Evolutionary conservation across 805 yeast species (phyloP).

Genomic region (Naumovozyma baii): DNA sequence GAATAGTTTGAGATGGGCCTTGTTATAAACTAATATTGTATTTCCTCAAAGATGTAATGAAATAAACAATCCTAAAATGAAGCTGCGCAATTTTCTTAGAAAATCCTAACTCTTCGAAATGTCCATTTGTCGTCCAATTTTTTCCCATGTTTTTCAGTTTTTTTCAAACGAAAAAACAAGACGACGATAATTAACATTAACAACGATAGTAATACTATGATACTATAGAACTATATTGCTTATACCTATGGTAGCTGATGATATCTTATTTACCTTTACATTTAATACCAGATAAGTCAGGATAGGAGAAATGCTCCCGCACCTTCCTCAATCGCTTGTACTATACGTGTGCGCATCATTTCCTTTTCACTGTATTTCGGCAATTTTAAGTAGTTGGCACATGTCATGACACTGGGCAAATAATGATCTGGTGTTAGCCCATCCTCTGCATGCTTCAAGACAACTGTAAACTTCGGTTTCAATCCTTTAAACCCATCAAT

Average conservation of each 20-base stretch:
- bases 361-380: slow-evolving; percentile 67
- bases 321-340: slow-evolving; percentile 77
- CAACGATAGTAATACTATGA: too few species aligned
- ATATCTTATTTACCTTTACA: too few species aligned
- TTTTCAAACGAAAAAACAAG: too few species aligned
- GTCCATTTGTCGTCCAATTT: not conserved
- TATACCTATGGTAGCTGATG: not conserved
- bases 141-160: not conserved
- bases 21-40: too few species aligned
- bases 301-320: slow-evolving; percentile 80
- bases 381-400: slow-evolving; percentile 86
- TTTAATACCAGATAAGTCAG: too few species aligned
- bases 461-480: slow-evolving; percentile 79
- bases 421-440: slow-evolving; percentile 63
- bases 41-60: too few species aligned
- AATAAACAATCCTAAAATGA: not conserved
- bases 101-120: not conserved
- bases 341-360: slow-evolving; percentile 47
- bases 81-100: not conserved
- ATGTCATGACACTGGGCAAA: slow-evolving; percentile 95
- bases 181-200: too few species aligned
- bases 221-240: too few species aligned
- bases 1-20: too few species aligned
- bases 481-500: slow-evolving; percentile 85
- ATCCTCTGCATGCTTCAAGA: slow-evolving; percentile 69